Base-by-base conservation (phyloP, 208 protist genomes). In the Angomonas ambiguus region DNA sequence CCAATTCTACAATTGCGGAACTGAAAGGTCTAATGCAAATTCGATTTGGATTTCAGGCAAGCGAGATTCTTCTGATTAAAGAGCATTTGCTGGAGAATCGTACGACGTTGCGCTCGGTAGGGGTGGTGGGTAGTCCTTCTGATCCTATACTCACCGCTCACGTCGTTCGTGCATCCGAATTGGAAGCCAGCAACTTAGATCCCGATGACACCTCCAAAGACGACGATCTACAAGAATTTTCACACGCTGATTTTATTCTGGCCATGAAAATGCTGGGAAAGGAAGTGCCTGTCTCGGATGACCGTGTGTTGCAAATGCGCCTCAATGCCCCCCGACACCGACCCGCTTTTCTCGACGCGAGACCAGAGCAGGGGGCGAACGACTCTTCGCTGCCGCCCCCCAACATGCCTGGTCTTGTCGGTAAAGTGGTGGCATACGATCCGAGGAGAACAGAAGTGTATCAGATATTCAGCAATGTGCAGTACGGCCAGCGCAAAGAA, bases 1-100 rank as follows among this genome's bases (percentile, higher is more conserved):
- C 79, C 2, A 61, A 83, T 62, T 77, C 77, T 0, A 91, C 88
- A 22, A 82, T 94, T 63, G 77, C 79, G 24, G 85, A 94, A 64
- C 49, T 94, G 28, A 94, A 94, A 71, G 88, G 88, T 2, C 79
- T 92, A 2, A 85, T 92, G 57, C 84, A 94, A 58, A 80, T 91
- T 24, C 77, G 64, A n/a, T 92, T 92, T n/a, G 86, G 86, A n/a
- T 92, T 92, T 53, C 62, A 71, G 20, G 67, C 74, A 33, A 78
- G 73, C 48, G 80, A 91, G 71, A 75, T 85, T 27, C 55, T 91
- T 18, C 49, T 89, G 8, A 63, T 92, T 24, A 51, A 72, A 42
- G 66, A 87, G 18, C 79, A 82, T 51, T 72, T 92, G 6, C 69
- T 85, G 16, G 79, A 88, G 68, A 89, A 94, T 66, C 60, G 20